These are phyloP conservation scores for Leptographium lundbergii DNA, from an alignment of 2,329 filamentous ascomycete species.

Conservation along the genomic window DNA sequence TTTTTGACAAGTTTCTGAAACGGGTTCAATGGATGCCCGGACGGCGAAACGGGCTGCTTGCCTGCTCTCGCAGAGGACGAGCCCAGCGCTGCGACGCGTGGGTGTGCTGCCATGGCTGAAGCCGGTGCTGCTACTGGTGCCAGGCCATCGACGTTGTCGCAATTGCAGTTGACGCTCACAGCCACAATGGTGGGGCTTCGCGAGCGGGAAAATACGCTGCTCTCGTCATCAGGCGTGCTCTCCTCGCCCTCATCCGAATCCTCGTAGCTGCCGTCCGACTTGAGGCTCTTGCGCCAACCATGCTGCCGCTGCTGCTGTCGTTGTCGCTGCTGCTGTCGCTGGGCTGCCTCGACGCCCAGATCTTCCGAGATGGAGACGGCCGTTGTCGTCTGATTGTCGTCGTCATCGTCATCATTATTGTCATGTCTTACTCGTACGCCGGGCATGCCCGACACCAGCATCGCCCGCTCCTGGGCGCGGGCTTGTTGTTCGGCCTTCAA, in stretches of 20 bases:
- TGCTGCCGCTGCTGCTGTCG: constrained; percentile 24
- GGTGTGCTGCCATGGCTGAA: constrained; percentile 5
- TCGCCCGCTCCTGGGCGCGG: constrained; percentile 24
- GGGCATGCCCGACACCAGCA: constrained; percentile 15
- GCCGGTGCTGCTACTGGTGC: constrained; percentile 4
- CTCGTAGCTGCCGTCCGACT: constrained; percentile 31
- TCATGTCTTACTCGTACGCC: neutral
- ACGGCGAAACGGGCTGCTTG: constrained; percentile 1
- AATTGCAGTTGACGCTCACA: constrained; percentile 14
- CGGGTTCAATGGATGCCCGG: constrained; percentile 23
- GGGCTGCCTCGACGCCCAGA: constrained; percentile 36
- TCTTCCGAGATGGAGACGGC: constrained; percentile 29
- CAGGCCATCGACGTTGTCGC: constrained; percentile 8
- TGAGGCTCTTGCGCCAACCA: constrained; percentile 23
- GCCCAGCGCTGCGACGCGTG: constrained; percentile 11
- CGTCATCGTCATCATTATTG: neutral
- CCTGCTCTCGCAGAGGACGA: neutral
- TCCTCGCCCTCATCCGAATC: constrained; percentile 32
- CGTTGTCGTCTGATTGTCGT: constrained; percentile 3
- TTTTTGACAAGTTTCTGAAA: constrained; percentile 37
- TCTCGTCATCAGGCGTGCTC: constrained; percentile 30
- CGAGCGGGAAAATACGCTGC: constrained; percentile 49
- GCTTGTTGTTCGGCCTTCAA: constrained; percentile 36
- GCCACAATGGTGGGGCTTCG: constrained; percentile 41
- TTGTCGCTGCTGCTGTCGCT: constrained; percentile 27